A percentile compares a stretch with the other conserved stretches of the same genome.
Conservation (phyloP, 495 filamentous ascomycete genomes). For the Lentithecium fluviatile region DNA sequence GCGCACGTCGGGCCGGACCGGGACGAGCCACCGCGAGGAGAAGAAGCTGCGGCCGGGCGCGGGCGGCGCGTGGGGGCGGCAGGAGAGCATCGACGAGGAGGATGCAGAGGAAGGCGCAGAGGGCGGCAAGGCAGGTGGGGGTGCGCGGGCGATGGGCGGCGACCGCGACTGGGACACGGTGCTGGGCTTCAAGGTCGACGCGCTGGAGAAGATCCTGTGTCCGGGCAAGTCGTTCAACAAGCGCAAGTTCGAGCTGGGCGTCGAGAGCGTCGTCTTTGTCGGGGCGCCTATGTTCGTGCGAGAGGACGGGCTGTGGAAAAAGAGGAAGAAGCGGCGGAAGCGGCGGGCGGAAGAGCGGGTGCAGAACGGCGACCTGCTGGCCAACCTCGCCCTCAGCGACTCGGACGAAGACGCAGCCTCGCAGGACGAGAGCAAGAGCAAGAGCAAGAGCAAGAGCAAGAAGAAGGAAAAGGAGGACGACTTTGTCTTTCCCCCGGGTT, state of each 20-base stretch:
- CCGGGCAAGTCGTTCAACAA: conserved; percentile 81
- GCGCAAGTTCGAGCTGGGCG: conserved; percentile 77
- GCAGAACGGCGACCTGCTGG: conserved; percentile 33
- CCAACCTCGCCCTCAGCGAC: conserved; percentile 14
- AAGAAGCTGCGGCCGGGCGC: conserved; percentile 16
- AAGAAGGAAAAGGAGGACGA: conserved; percentile 1
- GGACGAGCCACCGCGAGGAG: conserved; percentile 23
- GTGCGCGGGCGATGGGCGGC: conserved; percentile 9
- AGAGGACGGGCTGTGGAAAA: conserved; percentile 84
- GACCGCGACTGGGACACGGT: conserved; percentile 69
- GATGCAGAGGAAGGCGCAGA: conserved; percentile 17
- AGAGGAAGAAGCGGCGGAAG: conserved; percentile 60
- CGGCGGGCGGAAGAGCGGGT: conserved; percentile 23
- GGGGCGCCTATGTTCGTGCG: conserved; percentile 85
- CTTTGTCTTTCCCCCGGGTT: conserved; percentile 37
- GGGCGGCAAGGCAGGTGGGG: conserved; percentile 15
- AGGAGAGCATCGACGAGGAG: conserved; percentile 34
- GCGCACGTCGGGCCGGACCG: conserved; percentile 13
- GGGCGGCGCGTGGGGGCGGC: conserved; percentile 26
- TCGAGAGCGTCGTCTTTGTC: conserved; percentile 81
- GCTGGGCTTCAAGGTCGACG: conserved; percentile 70
- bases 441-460: conserved; percentile 6
- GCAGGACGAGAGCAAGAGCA: conserved; percentile 39
- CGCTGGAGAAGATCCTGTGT: conserved; percentile 79
- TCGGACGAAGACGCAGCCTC: conserved; percentile 16